Percentiles rank a stretch among this genome's conserved stretches.
Conservation (phyloP, 2,329 filamentous ascomycete species). For the Rhynchosporium agropyri region DNA sequence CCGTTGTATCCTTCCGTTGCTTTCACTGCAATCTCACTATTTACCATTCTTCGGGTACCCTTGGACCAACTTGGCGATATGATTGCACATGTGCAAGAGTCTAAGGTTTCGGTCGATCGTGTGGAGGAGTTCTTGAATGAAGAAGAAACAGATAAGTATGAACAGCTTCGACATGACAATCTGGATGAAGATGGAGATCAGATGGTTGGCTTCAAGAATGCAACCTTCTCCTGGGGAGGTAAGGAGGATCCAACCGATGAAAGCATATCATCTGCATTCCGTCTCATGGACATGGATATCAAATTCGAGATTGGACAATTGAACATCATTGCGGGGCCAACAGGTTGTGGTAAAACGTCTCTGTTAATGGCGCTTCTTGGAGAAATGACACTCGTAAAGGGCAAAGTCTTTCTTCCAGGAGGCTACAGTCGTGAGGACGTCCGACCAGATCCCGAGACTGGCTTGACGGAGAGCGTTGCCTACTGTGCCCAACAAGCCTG, state of each 20-base stretch:
- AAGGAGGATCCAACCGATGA: slow-evolving; percentile 65
- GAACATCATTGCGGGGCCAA: slow-evolving; percentile 91
- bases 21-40: slow-evolving; percentile 94
- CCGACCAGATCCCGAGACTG: slow-evolving; percentile 77
- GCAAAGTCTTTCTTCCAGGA: slow-evolving; percentile 76
- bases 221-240: slow-evolving; percentile 87
- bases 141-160: slow-evolving; percentile 94
- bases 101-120: slow-evolving; percentile 94
- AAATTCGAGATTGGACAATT: slow-evolving; percentile 83
- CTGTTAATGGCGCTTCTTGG: slow-evolving; percentile 93
- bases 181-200: slow-evolving; percentile 68
- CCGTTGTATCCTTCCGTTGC: slow-evolving; percentile 88
- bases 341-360: slow-evolving; percentile 93
- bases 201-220: slow-evolving; percentile 81
- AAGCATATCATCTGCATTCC: slow-evolving; percentile 67
- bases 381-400: slow-evolving; percentile 87
- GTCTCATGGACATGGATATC: slow-evolving; percentile 79
- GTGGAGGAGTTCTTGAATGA: slow-evolving; percentile 93
- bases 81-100: slow-evolving; percentile 97
- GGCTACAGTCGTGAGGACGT: slow-evolving; percentile 85
- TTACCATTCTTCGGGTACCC: slow-evolving; percentile 89
- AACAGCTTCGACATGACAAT: slow-evolving; percentile 74
- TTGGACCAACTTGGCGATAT: slow-evolving; percentile 97
- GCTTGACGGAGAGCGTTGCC: slow-evolving; percentile 86
- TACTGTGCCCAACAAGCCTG: slow-evolving; percentile 97